Conservation (phyloP, 2,329 filamentous ascomycete species). For the Cladobotryum protrusum region DNA sequence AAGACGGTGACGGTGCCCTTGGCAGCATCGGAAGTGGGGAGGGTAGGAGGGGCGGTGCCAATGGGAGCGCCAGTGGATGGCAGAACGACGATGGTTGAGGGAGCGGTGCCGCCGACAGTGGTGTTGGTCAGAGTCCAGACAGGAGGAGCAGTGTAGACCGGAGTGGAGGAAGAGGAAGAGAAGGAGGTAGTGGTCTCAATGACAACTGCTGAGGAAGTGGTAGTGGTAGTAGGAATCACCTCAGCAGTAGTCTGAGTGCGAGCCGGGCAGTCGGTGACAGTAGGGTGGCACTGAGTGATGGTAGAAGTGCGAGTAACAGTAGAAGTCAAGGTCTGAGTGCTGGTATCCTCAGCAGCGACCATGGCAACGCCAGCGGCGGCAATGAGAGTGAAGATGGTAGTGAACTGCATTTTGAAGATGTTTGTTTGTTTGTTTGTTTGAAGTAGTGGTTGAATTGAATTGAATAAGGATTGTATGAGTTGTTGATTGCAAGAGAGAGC, state of each 20-base stretch:
- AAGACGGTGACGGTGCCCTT: conserved; percentile 32
- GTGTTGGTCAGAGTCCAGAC: conserved; percentile 11
- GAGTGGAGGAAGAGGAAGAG: conserved; percentile 19
- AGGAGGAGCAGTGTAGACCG: too few relatives aligned
- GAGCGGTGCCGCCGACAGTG: conserved; percentile 17
- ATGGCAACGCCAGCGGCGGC: conserved; percentile 35
- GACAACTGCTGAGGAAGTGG: conserved; percentile 25
- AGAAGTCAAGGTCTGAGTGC: conserved; percentile 37
- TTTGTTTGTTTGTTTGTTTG: not conserved
- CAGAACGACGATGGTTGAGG: conserved; percentile 20
- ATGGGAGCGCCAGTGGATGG: conserved; percentile 16
- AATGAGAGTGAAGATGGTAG: conserved; percentile 35
- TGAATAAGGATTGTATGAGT: not conserved
- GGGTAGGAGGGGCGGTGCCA: conserved; percentile 14
- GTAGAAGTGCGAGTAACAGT: conserved; percentile 40
- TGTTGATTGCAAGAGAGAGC: conserved; percentile 1
- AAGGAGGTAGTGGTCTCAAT: conserved; percentile 23
- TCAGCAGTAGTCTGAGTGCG: conserved; percentile 23
- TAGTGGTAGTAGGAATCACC: conserved; percentile 13
- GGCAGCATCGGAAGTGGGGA: conserved; percentile 28
- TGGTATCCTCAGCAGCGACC: conserved; percentile 25
- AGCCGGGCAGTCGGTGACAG: conserved; percentile 38
- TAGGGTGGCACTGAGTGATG: conserved; percentile 42
- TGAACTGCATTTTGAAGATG: conserved; percentile 40
- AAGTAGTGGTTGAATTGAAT: not conserved